Evolutionary conservation across 2,329 filamentous ascomycete species (phyloP).

Genomic region (Ceratocystis papillata): DNA sequence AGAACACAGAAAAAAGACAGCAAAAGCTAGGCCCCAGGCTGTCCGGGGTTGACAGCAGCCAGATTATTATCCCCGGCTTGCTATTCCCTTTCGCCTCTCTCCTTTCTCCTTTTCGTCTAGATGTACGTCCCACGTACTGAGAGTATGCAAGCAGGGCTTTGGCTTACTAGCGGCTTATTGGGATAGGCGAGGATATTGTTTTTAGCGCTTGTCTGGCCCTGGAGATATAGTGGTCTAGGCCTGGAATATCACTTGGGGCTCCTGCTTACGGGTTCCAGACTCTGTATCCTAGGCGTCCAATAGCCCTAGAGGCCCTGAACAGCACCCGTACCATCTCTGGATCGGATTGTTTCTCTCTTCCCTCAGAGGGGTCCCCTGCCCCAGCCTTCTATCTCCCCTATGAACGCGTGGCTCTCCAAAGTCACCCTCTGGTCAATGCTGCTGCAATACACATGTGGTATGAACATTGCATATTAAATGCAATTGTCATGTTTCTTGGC

Average conservation of each 20-base stretch:
- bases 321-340: neutral
- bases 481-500: constrained; percentile 11
- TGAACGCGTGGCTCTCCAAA: neutral
- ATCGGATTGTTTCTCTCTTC: neutral
- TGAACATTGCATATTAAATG: neutral
- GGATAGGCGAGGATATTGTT: neutral
- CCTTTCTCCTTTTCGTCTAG: neutral
- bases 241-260: neutral
- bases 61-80: neutral
- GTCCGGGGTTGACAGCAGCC: neutral
- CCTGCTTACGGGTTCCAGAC: neutral
- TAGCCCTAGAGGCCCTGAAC: neutral
- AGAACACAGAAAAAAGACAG: no score
- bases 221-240: neutral
- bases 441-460: neutral
- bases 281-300: neutral
- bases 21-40: neutral
- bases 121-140: no score
- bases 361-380: neutral
- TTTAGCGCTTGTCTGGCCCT: neutral
- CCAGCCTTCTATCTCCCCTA: neutral
- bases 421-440: constrained; percentile 3
- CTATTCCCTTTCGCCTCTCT: neutral
- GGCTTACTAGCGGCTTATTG: neutral
- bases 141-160: neutral